Evolutionary conservation across 2,329 filamentous ascomycete species (phyloP).

Genomic region (Calonectria pauciramosa): DNA sequence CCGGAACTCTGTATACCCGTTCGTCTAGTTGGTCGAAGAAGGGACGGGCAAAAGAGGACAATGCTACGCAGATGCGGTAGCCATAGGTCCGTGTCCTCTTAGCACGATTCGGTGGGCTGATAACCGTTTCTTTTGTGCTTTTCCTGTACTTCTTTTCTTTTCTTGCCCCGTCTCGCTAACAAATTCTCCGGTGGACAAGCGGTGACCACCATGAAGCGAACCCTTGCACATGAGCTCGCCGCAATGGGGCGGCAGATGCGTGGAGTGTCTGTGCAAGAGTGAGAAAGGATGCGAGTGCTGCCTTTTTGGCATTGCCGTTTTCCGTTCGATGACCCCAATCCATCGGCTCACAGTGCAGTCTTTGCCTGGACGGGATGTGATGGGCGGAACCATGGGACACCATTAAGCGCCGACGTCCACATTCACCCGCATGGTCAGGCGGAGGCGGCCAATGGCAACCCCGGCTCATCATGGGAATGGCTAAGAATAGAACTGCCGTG

Average conservation of each 20-base stretch:
- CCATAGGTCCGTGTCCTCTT: background rate
- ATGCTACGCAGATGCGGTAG: background rate
- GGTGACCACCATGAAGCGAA: slow-evolving; percentile 29
- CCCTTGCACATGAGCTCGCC: slow-evolving; percentile 36
- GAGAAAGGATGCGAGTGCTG: slow-evolving; percentile 25
- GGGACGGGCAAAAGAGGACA: background rate
- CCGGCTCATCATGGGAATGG: slow-evolving; percentile 22
- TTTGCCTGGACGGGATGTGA: slow-evolving; percentile 23
- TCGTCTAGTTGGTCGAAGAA: background rate
- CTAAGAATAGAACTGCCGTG: slow-evolving; percentile 44
- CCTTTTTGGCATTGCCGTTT: slow-evolving; percentile 16
- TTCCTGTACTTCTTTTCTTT: background rate
- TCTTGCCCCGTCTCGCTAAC: background rate
- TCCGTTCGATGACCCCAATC: slow-evolving; percentile 4
- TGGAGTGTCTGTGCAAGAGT: slow-evolving; percentile 23
- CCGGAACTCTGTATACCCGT: slow-evolving; percentile 13
- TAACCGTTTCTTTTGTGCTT: slow-evolving; percentile 36
- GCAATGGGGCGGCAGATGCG: slow-evolving; percentile 22
- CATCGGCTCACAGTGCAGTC: slow-evolving; percentile 11
- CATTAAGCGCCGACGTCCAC: slow-evolving; percentile 47
- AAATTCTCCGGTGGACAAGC: background rate
- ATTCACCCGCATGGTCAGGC: slow-evolving; percentile 38
- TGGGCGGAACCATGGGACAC: slow-evolving; percentile 27
- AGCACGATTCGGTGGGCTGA: background rate
- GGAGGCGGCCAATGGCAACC: slow-evolving; percentile 32